Evolutionary conservation across 371 early-diverging fungal genomes (phyloP).

Genomic region (Dinochytrium kinnereticum): DNA sequence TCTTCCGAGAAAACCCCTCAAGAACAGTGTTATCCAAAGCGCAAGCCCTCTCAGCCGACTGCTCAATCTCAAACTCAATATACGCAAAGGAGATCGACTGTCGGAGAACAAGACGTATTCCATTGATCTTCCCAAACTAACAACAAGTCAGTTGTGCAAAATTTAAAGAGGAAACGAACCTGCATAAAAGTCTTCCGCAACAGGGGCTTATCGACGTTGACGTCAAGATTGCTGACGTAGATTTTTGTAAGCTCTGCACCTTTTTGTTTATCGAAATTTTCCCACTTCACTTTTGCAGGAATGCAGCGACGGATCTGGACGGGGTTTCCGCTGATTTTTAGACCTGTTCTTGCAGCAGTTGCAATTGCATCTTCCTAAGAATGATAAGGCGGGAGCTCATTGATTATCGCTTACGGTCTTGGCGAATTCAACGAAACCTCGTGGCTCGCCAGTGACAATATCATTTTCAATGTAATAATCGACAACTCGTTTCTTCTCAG

Average conservation of each 20-base stretch:
- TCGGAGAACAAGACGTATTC: conserved; percentile 45
- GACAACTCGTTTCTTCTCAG: conserved; percentile 31
- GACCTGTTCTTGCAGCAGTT: conserved; percentile 18
- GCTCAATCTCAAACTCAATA: conserved; percentile 45
- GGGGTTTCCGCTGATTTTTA: conserved; percentile 25
- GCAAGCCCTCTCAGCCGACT: conserved; percentile 42
- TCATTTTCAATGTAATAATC: conserved; percentile 46
- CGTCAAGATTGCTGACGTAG: conserved; percentile 47
- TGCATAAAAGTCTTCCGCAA: conserved; percentile 46
- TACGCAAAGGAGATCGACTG: conserved; percentile 51
- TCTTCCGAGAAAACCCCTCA: conserved; percentile 28
- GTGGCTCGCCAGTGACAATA: conserved; percentile 36
- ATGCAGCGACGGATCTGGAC: conserved; percentile 45
- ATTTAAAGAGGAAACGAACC: conserved; percentile 25
- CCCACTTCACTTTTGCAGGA: conserved; percentile 45
- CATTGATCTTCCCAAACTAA: conserved; percentile 50
- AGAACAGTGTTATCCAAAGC: conserved; percentile 32
- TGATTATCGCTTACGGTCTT: no score
- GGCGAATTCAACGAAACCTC: conserved; percentile 50
- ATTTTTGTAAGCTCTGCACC: conserved; percentile 41
- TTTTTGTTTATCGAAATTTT: conserved; percentile 32
- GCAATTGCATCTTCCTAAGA: conserved; percentile 35
- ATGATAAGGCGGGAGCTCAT: no score
- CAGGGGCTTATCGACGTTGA: conserved; percentile 35
- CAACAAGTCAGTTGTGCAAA: neutral